Conservation (phyloP, 2,329 filamentous ascomycete species). For the Thielaviopsis ethacetica region DNA sequence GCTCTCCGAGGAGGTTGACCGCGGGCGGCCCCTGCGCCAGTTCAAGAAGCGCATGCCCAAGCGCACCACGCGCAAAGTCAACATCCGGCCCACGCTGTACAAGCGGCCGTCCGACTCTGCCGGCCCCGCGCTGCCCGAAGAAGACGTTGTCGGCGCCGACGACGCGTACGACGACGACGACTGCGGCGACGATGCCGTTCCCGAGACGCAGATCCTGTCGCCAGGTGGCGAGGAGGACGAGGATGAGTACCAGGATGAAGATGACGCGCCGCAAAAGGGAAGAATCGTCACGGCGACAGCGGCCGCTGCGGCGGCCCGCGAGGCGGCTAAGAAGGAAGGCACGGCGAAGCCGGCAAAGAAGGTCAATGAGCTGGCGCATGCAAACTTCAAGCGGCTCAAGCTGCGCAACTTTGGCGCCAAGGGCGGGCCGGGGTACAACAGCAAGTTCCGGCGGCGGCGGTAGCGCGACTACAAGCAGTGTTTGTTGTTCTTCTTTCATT, state of each 20-base stretch:
- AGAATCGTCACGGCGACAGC: slow-evolving; percentile 13
- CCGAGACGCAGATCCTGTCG: slow-evolving; percentile 21
- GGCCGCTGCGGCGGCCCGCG: neutral
- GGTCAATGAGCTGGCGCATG: slow-evolving; percentile 46
- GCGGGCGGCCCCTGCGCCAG: slow-evolving; percentile 41
- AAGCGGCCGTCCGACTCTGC: slow-evolving; percentile 27
- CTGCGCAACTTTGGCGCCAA: slow-evolving; percentile 45
- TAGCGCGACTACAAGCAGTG: slow-evolving; percentile 10
- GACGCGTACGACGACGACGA: slow-evolving; percentile 23
- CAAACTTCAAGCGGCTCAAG: slow-evolving; percentile 52
- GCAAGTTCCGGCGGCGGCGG: slow-evolving; percentile 38
- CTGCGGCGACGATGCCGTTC: slow-evolving; percentile 24
- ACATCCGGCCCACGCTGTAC: slow-evolving; percentile 38
- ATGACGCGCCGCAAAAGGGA: slow-evolving; percentile 13
- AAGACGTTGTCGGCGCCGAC: slow-evolving; percentile 17
- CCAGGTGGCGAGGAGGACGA: slow-evolving; percentile 11
- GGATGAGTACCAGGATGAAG: slow-evolving; percentile 15
- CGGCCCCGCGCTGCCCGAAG: slow-evolving; percentile 12
- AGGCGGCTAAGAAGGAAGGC: slow-evolving; percentile 17
- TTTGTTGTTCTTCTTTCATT: neutral
- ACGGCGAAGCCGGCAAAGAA: slow-evolving; percentile 34
- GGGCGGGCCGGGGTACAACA: slow-evolving; percentile 39
- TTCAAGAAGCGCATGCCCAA: slow-evolving; percentile 80
- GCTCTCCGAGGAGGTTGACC: slow-evolving; percentile 33
- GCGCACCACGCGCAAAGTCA: slow-evolving; percentile 53